These are phyloP conservation scores for Physaria fendleri DNA, from an alignment of 345 rosid species.

Conservation along the genomic window DNA sequence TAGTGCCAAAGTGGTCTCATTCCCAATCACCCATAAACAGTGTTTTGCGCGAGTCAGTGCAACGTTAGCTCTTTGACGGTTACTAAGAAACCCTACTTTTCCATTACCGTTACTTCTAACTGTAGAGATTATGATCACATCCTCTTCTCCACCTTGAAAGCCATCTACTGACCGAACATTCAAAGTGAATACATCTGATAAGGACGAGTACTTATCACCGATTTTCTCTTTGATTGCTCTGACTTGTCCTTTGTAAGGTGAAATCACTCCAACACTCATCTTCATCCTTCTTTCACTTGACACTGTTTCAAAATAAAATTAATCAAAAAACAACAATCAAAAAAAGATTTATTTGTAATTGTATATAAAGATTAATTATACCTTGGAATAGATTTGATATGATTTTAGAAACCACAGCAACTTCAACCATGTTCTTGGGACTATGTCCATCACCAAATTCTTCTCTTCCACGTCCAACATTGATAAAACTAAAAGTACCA, in stretches of 20 bases:
- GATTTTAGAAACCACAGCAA: not conserved
- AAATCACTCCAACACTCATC: slow-evolving; percentile 33
- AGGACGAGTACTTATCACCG: not conserved
- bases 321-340: not conserved
- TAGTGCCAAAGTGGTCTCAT: slow-evolving; percentile 23
- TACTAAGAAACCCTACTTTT: slow-evolving; percentile 29
- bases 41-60: slow-evolving; percentile 34
- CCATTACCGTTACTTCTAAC: slow-evolving; percentile 34
- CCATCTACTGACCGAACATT: slow-evolving; percentile 36
- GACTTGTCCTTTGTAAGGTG: slow-evolving; percentile 41
- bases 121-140: slow-evolving; percentile 37
- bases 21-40: slow-evolving; percentile 40
- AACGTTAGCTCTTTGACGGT: slow-evolving; percentile 31
- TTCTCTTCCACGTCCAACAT: slow-evolving; percentile 12
- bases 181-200: slow-evolving; percentile 14
- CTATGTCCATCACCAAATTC: not conserved
- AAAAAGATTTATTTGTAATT: not conserved
- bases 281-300: slow-evolving; percentile 2
- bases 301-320: not conserved
- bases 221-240: slow-evolving; percentile 32
- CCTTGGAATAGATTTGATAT: slow-evolving; percentile 31
- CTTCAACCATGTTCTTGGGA: not conserved
- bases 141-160: slow-evolving; percentile 43
- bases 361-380: not conserved
- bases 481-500: slow-evolving; percentile 38